phyloP scores from a whole-genome alignment of 1,139 yeast genomes.

The Casaregolazyma suthepensis region DNA sequence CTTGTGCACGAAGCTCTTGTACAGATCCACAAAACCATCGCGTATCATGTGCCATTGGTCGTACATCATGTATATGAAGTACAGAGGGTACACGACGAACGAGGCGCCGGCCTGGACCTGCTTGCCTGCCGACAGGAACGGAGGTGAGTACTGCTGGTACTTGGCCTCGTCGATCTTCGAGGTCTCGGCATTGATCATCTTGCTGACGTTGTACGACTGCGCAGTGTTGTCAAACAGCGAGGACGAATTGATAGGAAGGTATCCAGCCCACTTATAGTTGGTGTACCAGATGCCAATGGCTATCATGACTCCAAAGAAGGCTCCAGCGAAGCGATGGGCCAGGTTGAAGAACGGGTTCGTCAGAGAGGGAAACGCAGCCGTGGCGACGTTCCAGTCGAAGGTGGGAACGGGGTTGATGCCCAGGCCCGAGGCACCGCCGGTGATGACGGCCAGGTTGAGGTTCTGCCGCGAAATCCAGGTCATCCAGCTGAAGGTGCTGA shows the following conservation, averaged over 20 bases:
- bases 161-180: slow-evolving; percentile 30
- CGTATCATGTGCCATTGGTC: slow-evolving; percentile 21
- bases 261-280: slow-evolving; percentile 46
- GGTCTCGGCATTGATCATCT: slow-evolving; percentile 34
- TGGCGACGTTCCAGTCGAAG: slow-evolving; percentile 47
- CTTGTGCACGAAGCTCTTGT: slow-evolving; percentile 28
- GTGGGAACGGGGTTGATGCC: slow-evolving; percentile 52
- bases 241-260: slow-evolving; percentile 49
- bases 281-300: slow-evolving; percentile 44
- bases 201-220: slow-evolving; percentile 35
- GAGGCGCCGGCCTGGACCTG: slow-evolving; percentile 29
- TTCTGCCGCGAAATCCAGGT: slow-evolving; percentile 56
- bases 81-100: slow-evolving; percentile 24
- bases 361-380: slow-evolving; percentile 32
- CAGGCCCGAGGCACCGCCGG: slow-evolving; percentile 50
- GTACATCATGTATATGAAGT: slow-evolving; percentile 21
- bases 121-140: slow-evolving; percentile 36
- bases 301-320: slow-evolving; percentile 35
- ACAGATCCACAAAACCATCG: slow-evolving; percentile 17
- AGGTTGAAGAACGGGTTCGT: slow-evolving; percentile 41
- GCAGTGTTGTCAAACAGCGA: slow-evolving; percentile 44
- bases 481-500: slow-evolving; percentile 52
- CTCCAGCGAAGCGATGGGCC: slow-evolving; percentile 38
- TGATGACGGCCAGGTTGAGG: slow-evolving; percentile 45
- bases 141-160: slow-evolving; percentile 39